Percentiles rank a stretch among this genome's conserved stretches.
Evolutionary conservation across 2,329 filamentous ascomycete species (phyloP).

Genomic region (Fusarium coffeatum): DNA sequence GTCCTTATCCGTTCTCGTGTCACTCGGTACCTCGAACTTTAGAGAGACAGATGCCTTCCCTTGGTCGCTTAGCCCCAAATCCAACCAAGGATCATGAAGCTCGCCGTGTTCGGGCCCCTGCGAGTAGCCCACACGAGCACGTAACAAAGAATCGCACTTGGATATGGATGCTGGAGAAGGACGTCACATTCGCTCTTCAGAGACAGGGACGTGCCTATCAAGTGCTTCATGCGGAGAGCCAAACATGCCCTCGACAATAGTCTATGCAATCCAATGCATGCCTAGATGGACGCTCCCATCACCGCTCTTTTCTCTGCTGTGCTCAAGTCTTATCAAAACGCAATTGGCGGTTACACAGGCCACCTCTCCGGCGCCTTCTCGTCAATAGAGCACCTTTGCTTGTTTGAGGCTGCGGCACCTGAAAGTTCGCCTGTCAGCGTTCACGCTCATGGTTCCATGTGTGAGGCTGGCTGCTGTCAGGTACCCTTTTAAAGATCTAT

Average conservation of each 20-base stretch:
- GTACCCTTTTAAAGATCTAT: constrained; percentile 8
- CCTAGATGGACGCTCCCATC: constrained; percentile 11
- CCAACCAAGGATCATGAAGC: constrained; percentile 38
- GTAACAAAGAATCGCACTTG: constrained; percentile 38
- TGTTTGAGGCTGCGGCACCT: constrained; percentile 30
- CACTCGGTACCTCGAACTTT: constrained; percentile 31
- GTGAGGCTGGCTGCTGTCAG: constrained; percentile 27
- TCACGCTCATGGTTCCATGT: constrained; percentile 14
- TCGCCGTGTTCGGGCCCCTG: constrained; percentile 39
- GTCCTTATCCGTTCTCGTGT: constrained; percentile 32
- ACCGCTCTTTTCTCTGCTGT: constrained; percentile 35
- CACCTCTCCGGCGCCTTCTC: constrained; percentile 6
- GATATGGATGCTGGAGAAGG: constrained; percentile 35
- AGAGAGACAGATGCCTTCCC: constrained; percentile 21
- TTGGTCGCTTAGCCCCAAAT: constrained; percentile 39
- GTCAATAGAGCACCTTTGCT: constrained; percentile 23
- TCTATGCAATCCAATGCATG: constrained; percentile 10
- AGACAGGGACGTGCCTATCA: constrained; percentile 28
- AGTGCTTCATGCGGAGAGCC: constrained; percentile 31
- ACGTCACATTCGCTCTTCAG: constrained; percentile 34
- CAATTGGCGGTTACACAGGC: constrained; percentile 20
- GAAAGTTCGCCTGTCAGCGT: constrained; percentile 24
- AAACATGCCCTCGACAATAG: constrained; percentile 12
- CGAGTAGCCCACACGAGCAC: constrained; percentile 43
- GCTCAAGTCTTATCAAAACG: background rate